These are phyloP conservation scores for Punica granatum DNA, from an alignment of 345 rosid genomes.

Conservation along the genomic window DNA sequence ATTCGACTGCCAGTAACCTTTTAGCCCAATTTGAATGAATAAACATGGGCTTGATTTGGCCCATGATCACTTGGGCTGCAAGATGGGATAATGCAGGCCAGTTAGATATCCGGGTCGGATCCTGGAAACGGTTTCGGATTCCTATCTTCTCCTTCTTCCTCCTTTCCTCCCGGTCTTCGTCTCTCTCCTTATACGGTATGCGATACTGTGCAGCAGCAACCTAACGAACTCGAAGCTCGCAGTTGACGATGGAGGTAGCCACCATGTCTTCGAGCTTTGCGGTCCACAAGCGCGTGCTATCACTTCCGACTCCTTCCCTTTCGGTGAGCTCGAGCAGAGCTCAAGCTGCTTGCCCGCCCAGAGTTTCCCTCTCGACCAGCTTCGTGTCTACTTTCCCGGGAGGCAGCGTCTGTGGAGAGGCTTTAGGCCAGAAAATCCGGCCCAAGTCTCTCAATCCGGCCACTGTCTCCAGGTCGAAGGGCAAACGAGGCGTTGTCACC, in stretches of 20 bases:
- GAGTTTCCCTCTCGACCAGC: conserved; percentile 44
- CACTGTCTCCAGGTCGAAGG: conserved; percentile 37
- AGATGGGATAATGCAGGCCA: too few relatives aligned
- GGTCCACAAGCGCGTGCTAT: conserved; percentile 30
- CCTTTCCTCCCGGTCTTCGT: not conserved
- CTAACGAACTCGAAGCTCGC: not conserved
- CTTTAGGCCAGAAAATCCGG: conserved; percentile 46
- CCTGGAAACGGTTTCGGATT: not conserved
- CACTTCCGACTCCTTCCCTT: conserved; percentile 21
- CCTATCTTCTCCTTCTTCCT: not conserved
- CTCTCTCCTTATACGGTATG: too few relatives aligned
- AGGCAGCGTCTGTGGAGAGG: conserved; percentile 45
- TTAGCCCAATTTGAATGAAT: too few relatives aligned
- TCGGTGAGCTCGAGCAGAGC: conserved; percentile 6
- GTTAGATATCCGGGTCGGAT: not conserved
- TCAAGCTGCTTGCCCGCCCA: conserved; percentile 22
- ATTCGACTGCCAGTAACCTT: too few relatives aligned
- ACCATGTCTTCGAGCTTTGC: conserved; percentile 37
- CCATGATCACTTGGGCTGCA: too few relatives aligned
- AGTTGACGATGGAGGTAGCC: conserved; percentile 41
- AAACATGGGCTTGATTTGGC: too few relatives aligned
- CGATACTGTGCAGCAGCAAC: not conserved
- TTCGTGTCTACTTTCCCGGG: conserved; percentile 34
- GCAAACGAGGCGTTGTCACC: conserved; percentile 62
- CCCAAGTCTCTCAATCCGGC: conserved; percentile 38